These are phyloP conservation scores for Hemisphaericaspora subhashii DNA, from an alignment of 1,139 yeast genomes.

Conservation along the genomic window DNA sequence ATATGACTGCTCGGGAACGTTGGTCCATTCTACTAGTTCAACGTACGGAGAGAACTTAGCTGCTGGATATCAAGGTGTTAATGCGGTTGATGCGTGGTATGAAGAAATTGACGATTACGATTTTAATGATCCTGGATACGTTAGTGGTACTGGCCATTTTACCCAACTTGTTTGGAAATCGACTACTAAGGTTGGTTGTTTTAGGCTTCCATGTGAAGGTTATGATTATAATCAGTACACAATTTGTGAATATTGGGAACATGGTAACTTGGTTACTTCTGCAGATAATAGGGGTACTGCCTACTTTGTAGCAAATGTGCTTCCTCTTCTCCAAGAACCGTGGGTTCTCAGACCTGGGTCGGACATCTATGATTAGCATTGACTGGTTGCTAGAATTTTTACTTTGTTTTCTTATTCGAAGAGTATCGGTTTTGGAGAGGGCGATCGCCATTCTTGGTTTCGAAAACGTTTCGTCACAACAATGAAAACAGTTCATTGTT, in stretches of 20 bases:
- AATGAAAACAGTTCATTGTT: too few species aligned
- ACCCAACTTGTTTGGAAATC: constrained; percentile 84
- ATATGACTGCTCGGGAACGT: constrained; percentile 55
- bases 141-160: constrained; percentile 63
- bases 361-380: too few species aligned
- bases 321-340: too few species aligned
- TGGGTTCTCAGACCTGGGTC: too few species aligned
- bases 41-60: constrained; percentile 94
- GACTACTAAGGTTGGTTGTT: constrained; percentile 73
- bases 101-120: constrained; percentile 62
- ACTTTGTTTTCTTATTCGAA: too few species aligned
- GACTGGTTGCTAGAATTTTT: too few species aligned
- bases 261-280: too few species aligned
- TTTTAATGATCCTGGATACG: constrained; percentile 36
- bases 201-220: constrained; percentile 51
- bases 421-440: too few species aligned
- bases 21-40: constrained; percentile 56
- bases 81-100: constrained; percentile 85
- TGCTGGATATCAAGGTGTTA: constrained; percentile 57
- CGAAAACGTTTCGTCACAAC: too few species aligned
- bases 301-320: too few species aligned
- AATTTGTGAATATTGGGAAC: constrained; percentile 64
- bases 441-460: too few species aligned
- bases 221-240: constrained; percentile 56
- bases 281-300: too few species aligned